Conservation (phyloP, 306 rosid species). For the Ormosia emarginata region DNA sequence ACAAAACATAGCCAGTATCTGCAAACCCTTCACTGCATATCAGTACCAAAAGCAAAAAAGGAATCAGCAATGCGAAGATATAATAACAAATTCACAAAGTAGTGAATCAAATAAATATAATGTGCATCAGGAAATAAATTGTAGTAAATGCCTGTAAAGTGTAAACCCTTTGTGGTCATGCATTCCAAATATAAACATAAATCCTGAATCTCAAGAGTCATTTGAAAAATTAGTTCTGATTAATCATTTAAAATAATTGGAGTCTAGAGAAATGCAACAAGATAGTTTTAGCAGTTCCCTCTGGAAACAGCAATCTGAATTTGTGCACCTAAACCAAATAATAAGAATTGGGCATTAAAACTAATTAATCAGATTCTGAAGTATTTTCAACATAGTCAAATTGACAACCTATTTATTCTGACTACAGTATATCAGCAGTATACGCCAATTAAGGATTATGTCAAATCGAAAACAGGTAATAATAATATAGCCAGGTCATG, state of each 20-base stretch:
- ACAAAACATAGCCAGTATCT: constrained; percentile 67
- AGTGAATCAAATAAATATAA: constrained; percentile 8
- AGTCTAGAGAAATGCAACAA: neutral
- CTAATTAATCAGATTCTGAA: neutral
- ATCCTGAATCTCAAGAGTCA: neutral
- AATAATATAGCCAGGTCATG: neutral
- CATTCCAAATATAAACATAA: neutral
- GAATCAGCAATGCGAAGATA: constrained; percentile 18
- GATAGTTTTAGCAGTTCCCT: neutral
- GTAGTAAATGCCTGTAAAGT: neutral
- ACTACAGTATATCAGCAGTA: neutral
- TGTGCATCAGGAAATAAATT: neutral
- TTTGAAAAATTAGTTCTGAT: neutral
- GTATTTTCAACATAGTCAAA: neutral
- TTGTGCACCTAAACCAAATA: neutral
- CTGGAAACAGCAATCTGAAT: neutral
- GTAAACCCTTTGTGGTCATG: neutral
- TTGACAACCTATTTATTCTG: constrained; percentile 4
- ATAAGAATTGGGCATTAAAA: neutral
- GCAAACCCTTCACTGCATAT: constrained; percentile 82
- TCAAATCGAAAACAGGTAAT: neutral
- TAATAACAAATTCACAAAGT: neutral
- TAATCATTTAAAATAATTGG: neutral
- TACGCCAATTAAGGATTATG: no score
- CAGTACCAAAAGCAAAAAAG: constrained; percentile 21